phyloP scores from a whole-genome alignment of 805 yeast species.

The Metschnikowia aberdeeniae region DNA sequence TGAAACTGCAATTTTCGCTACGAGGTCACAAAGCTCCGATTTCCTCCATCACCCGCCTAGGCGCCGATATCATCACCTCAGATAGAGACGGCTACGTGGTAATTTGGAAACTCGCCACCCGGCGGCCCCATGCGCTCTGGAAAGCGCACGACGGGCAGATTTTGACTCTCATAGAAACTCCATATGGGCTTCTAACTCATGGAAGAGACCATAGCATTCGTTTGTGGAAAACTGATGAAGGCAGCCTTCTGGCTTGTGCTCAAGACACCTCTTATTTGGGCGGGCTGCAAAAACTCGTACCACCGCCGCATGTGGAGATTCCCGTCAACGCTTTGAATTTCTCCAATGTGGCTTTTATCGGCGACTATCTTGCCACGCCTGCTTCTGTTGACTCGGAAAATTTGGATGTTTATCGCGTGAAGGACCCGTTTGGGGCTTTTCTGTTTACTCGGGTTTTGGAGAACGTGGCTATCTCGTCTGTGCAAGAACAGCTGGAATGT shows the following conservation, averaged over 20 bases:
- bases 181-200: conserved; percentile 48
- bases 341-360: conserved; percentile 46
- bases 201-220: conserved; percentile 58
- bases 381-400: conserved; percentile 59
- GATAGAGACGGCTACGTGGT: conserved; percentile 62
- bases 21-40: conserved; percentile 17
- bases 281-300: conserved; percentile 1
- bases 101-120: conserved; percentile 59
- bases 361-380: conserved; percentile 47
- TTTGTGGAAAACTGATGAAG: conserved; percentile 37
- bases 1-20: conserved; percentile 11
- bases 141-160: conserved; percentile 53
- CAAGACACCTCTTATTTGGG: conserved; percentile 5
- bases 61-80: conserved; percentile 39
- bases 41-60: conserved; percentile 10
- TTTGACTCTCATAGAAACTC: conserved; percentile 39
- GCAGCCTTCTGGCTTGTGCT: conserved; percentile 3
- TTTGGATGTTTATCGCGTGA: conserved; percentile 56
- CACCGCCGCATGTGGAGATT: conserved; percentile 36
- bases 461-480: conserved; percentile 20
- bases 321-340: conserved; percentile 76
- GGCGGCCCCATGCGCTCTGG: conserved; percentile 57
- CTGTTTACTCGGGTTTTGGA: conserved; percentile 30
- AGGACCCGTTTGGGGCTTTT: conserved; percentile 15
- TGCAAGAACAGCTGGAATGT: conserved; percentile 1